Evolutionary conservation across 164 flowering plant species (phyloP).

Genomic region (Nelumbo lutea): DNA sequence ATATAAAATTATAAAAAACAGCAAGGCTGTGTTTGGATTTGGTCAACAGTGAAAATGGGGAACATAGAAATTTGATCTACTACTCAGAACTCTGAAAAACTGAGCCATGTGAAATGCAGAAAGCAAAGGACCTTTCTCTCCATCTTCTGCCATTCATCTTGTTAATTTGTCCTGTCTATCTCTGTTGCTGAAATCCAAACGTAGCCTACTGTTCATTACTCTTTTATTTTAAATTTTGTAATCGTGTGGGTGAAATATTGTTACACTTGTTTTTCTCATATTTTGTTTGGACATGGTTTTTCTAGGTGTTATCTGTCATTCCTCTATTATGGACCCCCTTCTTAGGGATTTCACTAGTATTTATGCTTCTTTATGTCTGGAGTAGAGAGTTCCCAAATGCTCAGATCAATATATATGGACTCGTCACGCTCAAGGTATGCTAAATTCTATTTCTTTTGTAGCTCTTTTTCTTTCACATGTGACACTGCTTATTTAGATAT

Average conservation of each 20-base stretch:
- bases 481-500: not conserved
- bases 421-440: slow-evolving; percentile 51
- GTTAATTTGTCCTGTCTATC: too few relatives aligned
- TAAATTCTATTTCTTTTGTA: not conserved
- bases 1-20: too few relatives aligned
- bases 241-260: not conserved
- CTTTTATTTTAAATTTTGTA: not conserved
- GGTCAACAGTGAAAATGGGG: too few relatives aligned
- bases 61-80: too few relatives aligned
- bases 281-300: not conserved
- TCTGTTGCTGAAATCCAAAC: too few relatives aligned
- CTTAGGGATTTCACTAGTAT: slow-evolving; percentile 70
- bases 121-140: too few relatives aligned
- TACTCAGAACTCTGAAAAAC: too few relatives aligned
- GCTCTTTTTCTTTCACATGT: not conserved
- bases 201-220: not conserved
- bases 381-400: slow-evolving; percentile 87
- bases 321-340: slow-evolving; percentile 44
- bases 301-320: slow-evolving; percentile 33
- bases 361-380: slow-evolving; percentile 89
- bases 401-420: slow-evolving; percentile 71
- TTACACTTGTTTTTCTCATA: not conserved
- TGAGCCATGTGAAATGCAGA: too few relatives aligned
- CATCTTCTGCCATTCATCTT: too few relatives aligned
- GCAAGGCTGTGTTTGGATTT: too few relatives aligned